Evolutionary conservation across 2,329 filamentous ascomycete species (phyloP).

Genomic region (Westerdykella ornata): DNA sequence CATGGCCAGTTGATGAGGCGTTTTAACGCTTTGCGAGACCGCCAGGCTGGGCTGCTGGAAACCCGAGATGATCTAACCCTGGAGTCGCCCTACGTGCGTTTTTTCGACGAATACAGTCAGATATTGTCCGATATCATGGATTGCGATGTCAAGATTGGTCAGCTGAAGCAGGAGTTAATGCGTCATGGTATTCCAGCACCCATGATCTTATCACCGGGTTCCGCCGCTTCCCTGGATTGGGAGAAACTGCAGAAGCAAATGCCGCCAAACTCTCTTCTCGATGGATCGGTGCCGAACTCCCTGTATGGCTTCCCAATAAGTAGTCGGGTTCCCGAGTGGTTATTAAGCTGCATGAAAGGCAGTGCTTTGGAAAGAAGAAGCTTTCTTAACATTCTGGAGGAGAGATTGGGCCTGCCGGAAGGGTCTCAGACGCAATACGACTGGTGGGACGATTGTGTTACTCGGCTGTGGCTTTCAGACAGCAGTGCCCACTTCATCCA

Average conservation of each 20-base stretch:
- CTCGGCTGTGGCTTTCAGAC: neutral
- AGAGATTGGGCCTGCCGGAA: neutral
- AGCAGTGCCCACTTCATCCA: no score
- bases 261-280: constrained; percentile 1
- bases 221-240: neutral
- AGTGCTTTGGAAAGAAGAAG: constrained; percentile 5
- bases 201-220: constrained; percentile 2
- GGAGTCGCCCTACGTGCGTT: neutral
- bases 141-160: constrained; percentile 7
- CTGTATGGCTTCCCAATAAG: neutral
- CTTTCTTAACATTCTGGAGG: constrained; percentile 3
- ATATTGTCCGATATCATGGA: constrained; percentile 3
- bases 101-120: constrained; percentile 2
- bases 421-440: neutral
- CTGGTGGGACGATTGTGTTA: neutral
- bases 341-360: constrained; percentile 4
- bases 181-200: neutral
- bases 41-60: constrained; percentile 4
- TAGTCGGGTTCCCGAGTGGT: constrained; percentile 5
- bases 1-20: constrained; percentile 5
- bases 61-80: neutral
- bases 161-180: constrained; percentile 2
- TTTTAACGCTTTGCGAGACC: constrained; percentile 5
- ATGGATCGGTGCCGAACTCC: constrained; percentile 1
- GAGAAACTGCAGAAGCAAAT: neutral